phyloP scores from a whole-genome alignment of 1,284 basidiomycete genomes.

The Leccinum griseonigrum region DNA sequence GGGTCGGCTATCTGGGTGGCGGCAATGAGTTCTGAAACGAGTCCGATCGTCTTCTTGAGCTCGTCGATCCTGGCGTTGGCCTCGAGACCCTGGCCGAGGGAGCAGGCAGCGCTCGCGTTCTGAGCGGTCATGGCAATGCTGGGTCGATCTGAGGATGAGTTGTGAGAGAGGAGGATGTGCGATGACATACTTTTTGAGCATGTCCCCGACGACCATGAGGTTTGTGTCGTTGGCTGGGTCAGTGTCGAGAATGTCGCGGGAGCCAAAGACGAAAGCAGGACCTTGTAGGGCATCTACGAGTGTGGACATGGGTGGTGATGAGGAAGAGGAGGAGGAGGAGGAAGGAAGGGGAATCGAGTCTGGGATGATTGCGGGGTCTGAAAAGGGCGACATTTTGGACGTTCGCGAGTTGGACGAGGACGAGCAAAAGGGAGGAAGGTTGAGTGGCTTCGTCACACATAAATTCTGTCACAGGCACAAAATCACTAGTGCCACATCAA shows the following conservation, averaged over 20 bases:
- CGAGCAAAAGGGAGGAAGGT: constrained; percentile 16
- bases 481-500: constrained; percentile 22
- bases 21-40: constrained; percentile 49
- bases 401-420: constrained; percentile 5
- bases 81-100: constrained; percentile 43
- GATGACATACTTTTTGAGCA: constrained; percentile 25
- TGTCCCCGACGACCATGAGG: constrained; percentile 34
- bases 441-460: constrained; percentile 27
- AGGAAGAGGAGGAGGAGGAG: constrained; percentile 30
- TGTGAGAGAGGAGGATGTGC: too few relatives aligned
- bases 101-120: constrained; percentile 47
- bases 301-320: constrained; percentile 10
- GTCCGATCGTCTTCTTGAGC: constrained; percentile 44
- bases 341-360: constrained; percentile 36
- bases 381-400: neutral
- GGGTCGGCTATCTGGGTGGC: constrained; percentile 43
- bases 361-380: neutral
- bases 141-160: neutral
- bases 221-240: constrained; percentile 27
- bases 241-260: constrained; percentile 4
- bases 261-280: neutral
- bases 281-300: constrained; percentile 17
- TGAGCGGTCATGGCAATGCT: constrained; percentile 50
- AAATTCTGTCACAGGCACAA: constrained; percentile 39
- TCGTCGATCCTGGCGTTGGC: constrained; percentile 47